Evolutionary conservation across 192 early-diverging fungal genomes (phyloP).

Genomic region (Dissophora ornata): DNA sequence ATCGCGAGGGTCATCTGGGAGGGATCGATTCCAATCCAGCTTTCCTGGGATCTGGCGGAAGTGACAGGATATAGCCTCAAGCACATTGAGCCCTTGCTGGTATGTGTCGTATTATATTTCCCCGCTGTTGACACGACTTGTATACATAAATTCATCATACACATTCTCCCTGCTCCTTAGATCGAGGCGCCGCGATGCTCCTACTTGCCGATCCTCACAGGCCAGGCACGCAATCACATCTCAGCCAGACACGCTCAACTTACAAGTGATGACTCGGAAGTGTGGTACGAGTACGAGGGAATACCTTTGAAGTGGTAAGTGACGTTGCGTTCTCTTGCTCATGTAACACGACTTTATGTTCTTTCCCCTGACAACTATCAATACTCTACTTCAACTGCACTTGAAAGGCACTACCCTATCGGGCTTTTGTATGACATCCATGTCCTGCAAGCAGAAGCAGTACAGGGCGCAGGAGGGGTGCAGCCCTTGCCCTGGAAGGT

Average conservation of each 20-base stretch:
- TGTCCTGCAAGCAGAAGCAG: slow-evolving; percentile 19
- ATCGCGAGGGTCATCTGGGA: slow-evolving; percentile 51
- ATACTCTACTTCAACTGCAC: background rate
- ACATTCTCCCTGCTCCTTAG: too few species aligned
- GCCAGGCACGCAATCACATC: slow-evolving; percentile 51
- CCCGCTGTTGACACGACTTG: background rate
- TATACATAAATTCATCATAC: background rate
- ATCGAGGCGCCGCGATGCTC: slow-evolving; percentile 66
- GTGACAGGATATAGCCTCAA: background rate
- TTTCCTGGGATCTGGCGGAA: slow-evolving; percentile 11
- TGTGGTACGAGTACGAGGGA: slow-evolving; percentile 78
- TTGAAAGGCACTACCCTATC: slow-evolving; percentile 81
- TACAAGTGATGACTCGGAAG: slow-evolving; percentile 47
- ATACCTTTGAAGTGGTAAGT: slow-evolving; percentile 78
- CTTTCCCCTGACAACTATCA: background rate
- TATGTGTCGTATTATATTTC: background rate
- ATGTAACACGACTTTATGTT: too few species aligned
- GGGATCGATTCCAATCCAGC: slow-evolving; percentile 49
- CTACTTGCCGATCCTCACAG: slow-evolving; percentile 64
- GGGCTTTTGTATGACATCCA: slow-evolving; percentile 82
- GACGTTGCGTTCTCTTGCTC: too few species aligned
- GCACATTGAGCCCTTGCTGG: background rate
- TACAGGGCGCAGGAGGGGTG: background rate
- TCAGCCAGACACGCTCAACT: slow-evolving; percentile 16
- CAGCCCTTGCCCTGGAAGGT: slow-evolving; percentile 76